Conservation (phyloP, 352 stramenopile genomes). For the Globisporangium mamillatum region DNA sequence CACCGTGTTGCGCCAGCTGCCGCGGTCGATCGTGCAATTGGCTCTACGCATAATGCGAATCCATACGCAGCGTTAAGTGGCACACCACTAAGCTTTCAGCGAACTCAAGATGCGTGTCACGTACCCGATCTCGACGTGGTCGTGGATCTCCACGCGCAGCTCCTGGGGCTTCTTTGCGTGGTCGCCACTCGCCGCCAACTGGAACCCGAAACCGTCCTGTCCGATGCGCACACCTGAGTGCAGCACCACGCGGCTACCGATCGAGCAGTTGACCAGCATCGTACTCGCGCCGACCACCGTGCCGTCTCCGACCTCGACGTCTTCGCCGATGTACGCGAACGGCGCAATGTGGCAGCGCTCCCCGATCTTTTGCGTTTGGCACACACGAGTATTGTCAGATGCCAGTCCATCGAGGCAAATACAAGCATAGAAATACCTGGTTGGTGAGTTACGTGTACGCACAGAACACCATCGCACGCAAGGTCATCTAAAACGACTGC, state of each 20-base stretch:
- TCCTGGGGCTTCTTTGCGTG: constrained; percentile 84
- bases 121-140: constrained; percentile 84
- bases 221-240: constrained; percentile 70
- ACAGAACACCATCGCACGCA: no score
- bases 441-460: no score
- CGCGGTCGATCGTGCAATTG: constrained; percentile 79
- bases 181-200: constrained; percentile 47
- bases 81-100: no score
- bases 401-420: no score
- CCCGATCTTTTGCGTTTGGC: constrained; percentile 42
- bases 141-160: constrained; percentile 69
- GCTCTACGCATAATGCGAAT: constrained; percentile 20
- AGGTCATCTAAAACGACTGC: no score
- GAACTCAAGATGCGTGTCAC: neutral
- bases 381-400: no score
- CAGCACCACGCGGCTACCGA: constrained; percentile 66
- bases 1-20: constrained; percentile 82
- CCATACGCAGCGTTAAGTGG: no score
- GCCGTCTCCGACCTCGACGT: constrained; percentile 58
- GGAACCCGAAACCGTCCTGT: constrained; percentile 84
- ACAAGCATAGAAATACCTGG: no score
- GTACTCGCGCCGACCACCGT: constrained; percentile 43
- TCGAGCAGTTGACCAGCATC: constrained; percentile 66
- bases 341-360: constrained; percentile 48
- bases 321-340: constrained; percentile 53